A percentile compares a stretch with the other conserved stretches of the same genome.
Conservation (phyloP, 202 grass and related monocot genomes). For the Cymbopogon flexuosus region DNA sequence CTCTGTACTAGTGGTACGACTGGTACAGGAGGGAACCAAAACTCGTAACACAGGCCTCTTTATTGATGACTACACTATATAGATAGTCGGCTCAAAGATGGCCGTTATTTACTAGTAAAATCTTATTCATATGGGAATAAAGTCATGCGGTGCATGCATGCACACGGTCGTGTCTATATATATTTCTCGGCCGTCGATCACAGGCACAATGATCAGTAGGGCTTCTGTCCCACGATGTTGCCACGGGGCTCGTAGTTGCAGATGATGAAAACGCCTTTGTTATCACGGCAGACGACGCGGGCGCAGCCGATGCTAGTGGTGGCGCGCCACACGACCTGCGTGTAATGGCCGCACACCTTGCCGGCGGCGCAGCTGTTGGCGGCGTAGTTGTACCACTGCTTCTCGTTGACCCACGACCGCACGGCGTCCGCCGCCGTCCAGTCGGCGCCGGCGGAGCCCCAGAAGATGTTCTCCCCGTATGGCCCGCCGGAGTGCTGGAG, state of each 20-base stretch:
- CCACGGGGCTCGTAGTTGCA: conserved; percentile 55
- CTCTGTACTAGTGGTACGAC: too few species aligned
- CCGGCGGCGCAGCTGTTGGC: conserved; percentile 42
- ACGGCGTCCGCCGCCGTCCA: conserved; percentile 38
- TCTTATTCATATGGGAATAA: neutral
- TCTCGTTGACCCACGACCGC: conserved; percentile 25
- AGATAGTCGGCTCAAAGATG: neutral
- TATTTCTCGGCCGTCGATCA: neutral
- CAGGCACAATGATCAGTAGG: neutral
- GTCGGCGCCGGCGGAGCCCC: neutral
- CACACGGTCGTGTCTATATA: too few species aligned
- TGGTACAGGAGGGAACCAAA: too few species aligned
- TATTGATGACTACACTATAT: too few species aligned
- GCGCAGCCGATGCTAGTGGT: conserved; percentile 50
- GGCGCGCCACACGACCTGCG: conserved; percentile 61
- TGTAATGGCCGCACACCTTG: conserved; percentile 46
- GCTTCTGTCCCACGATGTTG: conserved; percentile 38
- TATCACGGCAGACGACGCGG: conserved; percentile 29
- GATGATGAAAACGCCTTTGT: conserved; percentile 39
- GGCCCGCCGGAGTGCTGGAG: conserved; percentile 35
- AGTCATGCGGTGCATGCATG: neutral
- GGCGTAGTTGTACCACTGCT: conserved; percentile 46
- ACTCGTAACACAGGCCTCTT: too few species aligned
- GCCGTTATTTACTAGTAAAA: neutral
- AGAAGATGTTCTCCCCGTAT: conserved; percentile 65